Evolutionary conservation across 225 moss, liverwort and hornwort species (phyloP), one percentile per base, ranked within the genome.

Genomic region (Asterella californica): DNA sequence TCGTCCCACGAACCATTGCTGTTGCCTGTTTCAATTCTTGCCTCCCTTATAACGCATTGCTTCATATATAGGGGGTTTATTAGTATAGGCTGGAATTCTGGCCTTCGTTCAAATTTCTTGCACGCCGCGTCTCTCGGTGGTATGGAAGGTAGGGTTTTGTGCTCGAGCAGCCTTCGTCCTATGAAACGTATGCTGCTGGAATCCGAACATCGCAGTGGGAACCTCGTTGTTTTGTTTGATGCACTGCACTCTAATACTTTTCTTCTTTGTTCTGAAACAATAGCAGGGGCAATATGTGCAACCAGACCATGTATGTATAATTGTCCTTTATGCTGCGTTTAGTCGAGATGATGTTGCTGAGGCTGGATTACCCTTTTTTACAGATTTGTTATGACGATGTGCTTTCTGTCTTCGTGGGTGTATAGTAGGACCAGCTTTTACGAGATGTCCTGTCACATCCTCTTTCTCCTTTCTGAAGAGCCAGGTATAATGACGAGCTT

Each of bases 231-330:
- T 71, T 24, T 71, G 24, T 27, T 68, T 71, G n/a, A 47, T 48
- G 19, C 67, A 72, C 12, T 66, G 46, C 33, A 67, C 47, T 80
- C 87, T 87, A 50, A 88, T 76, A 14, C 48, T 61, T 73, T 29
- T 62, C 45, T 73, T 64, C 36, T n/a, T 79, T 74, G 76, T 78
- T 76, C 81, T 80, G 78, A 72, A 81, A 60, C 5, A 61, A 81
- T 70, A 79, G 53, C 87, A 88, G 87, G 87, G 78, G 82, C 82
- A 78, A 84, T 88, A 5, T 88, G 87, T 85, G 87, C 87, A 66
- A 85, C 85, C 80, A 78, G 79, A 83, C 11, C 78, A 83, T 88
- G 87, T 88, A 88, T 64, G 87, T 83, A 70, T 27, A 65, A 57
- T 54, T 72, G 70, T 49, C 77, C 59, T 61, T 34, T 42, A 29